Percentiles rank a stretch among this genome's conserved stretches.
phyloP scores from a whole-genome alignment of 2,329 filamentous ascomycete genomes.

The Pyrenophora teres region DNA sequence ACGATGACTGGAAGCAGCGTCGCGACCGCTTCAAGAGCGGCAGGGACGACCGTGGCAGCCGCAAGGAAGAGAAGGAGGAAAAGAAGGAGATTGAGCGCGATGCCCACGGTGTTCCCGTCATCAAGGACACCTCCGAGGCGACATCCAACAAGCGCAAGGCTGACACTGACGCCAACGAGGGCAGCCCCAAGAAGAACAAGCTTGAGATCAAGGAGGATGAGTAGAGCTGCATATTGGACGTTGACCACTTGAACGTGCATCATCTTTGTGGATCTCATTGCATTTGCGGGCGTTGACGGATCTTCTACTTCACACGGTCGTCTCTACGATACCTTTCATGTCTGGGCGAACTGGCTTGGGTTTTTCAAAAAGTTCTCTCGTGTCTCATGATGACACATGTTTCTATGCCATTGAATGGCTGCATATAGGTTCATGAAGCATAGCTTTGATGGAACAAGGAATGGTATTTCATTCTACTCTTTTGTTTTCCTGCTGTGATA shows the following conservation, averaged over 20 bases:
- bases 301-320: not conserved
- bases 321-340: not conserved
- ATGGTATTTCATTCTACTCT: too few relatives aligned
- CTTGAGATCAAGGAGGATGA: constrained; percentile 44
- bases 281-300: constrained; percentile 10
- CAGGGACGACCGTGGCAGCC: constrained; percentile 29
- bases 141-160: constrained; percentile 44
- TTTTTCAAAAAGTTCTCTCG: constrained; percentile 8
- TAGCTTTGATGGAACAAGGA: too few relatives aligned
- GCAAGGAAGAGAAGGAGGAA: constrained; percentile 15
- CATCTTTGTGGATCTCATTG: not conserved
- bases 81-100: constrained; percentile 33
- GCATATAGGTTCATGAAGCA: too few relatives aligned
- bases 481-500: not conserved
- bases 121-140: constrained; percentile 28
- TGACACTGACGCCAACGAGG: constrained; percentile 24
- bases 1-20: constrained; percentile 36
- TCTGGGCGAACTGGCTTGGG: not conserved
- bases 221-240: constrained; percentile 8
- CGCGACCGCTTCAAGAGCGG: constrained; percentile 44
- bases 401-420: too few relatives aligned
- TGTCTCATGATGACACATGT: too few relatives aligned
- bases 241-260: not conserved
- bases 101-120: constrained; percentile 33
- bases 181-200: constrained; percentile 41